Percentiles rank a stretch among this genome's conserved stretches.
Evolutionary conservation across 805 yeast genomes (phyloP).

Genomic region (Debaryomyces tyrocola): DNA sequence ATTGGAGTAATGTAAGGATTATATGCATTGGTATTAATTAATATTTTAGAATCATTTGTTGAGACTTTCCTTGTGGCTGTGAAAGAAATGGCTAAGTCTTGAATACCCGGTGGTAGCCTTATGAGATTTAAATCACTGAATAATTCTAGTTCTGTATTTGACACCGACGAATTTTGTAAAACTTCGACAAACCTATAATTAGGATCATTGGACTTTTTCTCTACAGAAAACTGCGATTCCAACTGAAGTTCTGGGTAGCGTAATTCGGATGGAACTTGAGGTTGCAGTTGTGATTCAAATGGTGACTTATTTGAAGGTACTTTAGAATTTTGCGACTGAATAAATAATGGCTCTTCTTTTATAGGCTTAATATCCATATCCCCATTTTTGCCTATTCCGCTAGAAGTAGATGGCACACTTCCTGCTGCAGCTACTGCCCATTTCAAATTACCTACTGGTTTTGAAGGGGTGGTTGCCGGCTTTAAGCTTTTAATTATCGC

Average conservation of each 20-base stretch:
- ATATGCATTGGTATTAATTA: slow-evolving; percentile 20
- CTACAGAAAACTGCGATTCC: not conserved
- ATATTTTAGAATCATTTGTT: slow-evolving; percentile 20
- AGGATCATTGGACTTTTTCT: not conserved
- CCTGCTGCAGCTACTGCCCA: slow-evolving; percentile 55
- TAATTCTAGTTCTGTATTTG: slow-evolving; percentile 30
- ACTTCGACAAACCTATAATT: slow-evolving; percentile 21
- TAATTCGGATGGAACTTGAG: not conserved
- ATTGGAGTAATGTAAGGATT: slow-evolving; percentile 28
- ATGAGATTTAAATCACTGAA: slow-evolving; percentile 36
- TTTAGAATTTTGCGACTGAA: not conserved
- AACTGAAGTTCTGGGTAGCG: not conserved
- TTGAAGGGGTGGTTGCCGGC: slow-evolving; percentile 56
- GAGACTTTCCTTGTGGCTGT: slow-evolving; percentile 30
- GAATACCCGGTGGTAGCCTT: slow-evolving; percentile 43
- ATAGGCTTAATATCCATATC: not conserved
- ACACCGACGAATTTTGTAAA: slow-evolving; percentile 28
- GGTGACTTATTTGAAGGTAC: not conserved
- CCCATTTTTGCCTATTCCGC: not conserved
- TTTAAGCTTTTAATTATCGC: slow-evolving; percentile 45
- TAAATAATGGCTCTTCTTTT: not conserved
- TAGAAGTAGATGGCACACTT: not conserved
- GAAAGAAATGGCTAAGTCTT: slow-evolving; percentile 39
- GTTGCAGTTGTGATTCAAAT: not conserved
- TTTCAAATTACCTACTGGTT: slow-evolving; percentile 54